Base-by-base conservation (phyloP, 768 basidiomycete species). In the Sutorius australiensis region DNA sequence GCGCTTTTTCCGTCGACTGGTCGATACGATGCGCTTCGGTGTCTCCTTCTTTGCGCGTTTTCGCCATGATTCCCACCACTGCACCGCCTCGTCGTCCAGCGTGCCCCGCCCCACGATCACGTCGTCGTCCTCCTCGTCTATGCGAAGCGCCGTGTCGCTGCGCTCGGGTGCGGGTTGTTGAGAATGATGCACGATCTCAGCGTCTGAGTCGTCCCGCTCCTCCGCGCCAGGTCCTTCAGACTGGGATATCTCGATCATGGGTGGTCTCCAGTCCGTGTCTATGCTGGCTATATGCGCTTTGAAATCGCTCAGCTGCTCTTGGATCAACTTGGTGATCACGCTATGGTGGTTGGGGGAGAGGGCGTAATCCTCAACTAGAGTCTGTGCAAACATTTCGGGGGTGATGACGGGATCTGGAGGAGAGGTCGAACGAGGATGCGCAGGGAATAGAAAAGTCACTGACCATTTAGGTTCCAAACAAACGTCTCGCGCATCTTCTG, bases 401-500 rank as follows among this genome's bases (percentile, higher is more conserved):
- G 92, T 92, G 28, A 98, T 83, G 44, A 93, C 73, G 1, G 91
- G 86, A 70, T 98, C 95, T 97, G 17, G 36, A 50, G 31, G 6
- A 48, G 39, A 19, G 11, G 31, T 13, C 52, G 45, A 41, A 37
- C 39, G 30, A 19, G 48, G 30, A 6, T 28, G 14, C 11, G 32
- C 3, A 24, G 5, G 8, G 10, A 27, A 41, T 2, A 8, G 53
- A 2, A 28, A 42, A 74, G 24, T 24, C 24, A 24, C 82, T n/a
- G 51, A 97, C 95, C 95, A 58, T 89, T 88, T 41, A 95, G 71
- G 64, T 99, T 97, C 97, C 95, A 99, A 41, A 97, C 81, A 72
- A 98, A 98, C 0, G 95, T 93, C 67, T 99, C 97, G 27, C 93
- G 83, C 77, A 98, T 86, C 72, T 87, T 90, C 65, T 90, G 86